Percentiles rank a stretch among this genome's conserved stretches.
Conservation (phyloP, 106 monocot genomes). For the Allium fistulosum region DNA sequence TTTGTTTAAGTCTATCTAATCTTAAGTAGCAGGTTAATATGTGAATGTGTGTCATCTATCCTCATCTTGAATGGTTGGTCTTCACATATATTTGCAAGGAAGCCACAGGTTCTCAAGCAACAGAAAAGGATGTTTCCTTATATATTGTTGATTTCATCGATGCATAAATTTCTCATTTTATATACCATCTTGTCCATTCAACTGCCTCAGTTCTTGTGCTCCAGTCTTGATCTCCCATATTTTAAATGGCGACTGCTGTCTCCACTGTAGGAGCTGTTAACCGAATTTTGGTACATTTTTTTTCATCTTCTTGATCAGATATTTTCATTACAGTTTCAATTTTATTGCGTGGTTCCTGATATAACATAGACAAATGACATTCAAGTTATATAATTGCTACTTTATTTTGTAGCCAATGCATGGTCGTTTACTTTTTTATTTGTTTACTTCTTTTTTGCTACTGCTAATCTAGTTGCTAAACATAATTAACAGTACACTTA, state of each 20-base stretch:
- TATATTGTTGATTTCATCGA: background rate
- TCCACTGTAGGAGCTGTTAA: slow-evolving; percentile 19
- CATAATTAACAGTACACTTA: too few relatives aligned
- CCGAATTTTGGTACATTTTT: slow-evolving; percentile 9
- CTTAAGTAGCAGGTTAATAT: background rate
- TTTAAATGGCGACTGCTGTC: slow-evolving; percentile 12
- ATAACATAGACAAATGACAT: background rate
- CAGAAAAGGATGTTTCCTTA: background rate
- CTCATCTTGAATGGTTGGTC: slow-evolving; percentile 5
- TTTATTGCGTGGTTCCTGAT: background rate
- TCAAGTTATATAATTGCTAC: background rate
- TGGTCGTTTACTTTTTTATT: too few relatives aligned
- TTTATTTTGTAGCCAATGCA: background rate
- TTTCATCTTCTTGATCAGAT: background rate
- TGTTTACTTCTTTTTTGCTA: too few relatives aligned
- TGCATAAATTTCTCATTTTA: background rate
- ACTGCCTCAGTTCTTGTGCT: background rate
- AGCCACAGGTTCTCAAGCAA: slow-evolving; percentile 9
- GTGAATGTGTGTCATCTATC: background rate
- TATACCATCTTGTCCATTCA: background rate
- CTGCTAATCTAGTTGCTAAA: too few relatives aligned
- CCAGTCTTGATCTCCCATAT: background rate
- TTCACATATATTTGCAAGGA: background rate
- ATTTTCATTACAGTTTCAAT: background rate
- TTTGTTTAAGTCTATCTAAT: background rate